Conservation (phyloP, 257 asterid species). For the Petunia axillaris region DNA sequence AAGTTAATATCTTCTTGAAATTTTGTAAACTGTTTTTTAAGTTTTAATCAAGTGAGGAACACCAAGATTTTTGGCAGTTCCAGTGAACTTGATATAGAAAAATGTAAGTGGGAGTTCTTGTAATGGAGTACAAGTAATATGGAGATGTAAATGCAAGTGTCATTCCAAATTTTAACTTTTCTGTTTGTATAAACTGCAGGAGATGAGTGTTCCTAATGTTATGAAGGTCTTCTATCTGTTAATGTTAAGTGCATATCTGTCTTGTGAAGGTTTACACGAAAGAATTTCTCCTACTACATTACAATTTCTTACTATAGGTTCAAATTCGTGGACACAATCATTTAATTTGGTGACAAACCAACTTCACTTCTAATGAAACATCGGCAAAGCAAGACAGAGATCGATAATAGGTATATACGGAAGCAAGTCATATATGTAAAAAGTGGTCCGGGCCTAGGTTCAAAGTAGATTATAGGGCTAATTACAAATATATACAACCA, state of each 20-base stretch:
- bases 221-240: neutral
- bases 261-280: neutral
- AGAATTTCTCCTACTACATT: neutral
- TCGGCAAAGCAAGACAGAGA: no score
- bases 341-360: no score
- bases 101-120: neutral
- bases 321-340: no score
- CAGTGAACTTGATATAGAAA: slow-evolving; percentile 48
- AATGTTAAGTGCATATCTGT: neutral
- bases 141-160: neutral
- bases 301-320: no score
- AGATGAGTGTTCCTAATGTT: neutral
- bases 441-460: no score
- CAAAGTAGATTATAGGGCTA: no score
- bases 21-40: slow-evolving; percentile 10
- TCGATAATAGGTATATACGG: no score
- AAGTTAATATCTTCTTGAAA: neutral
- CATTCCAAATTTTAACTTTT: neutral
- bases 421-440: no score
- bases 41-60: slow-evolving; percentile 42
- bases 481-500: no score
- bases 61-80: slow-evolving; percentile 23
- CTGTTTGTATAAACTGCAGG: neutral
- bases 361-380: no score
- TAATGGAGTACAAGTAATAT: neutral